Evolutionary conservation across 1,284 basidiomycete species (phyloP).

Genomic region (Trichosporon inkin): DNA sequence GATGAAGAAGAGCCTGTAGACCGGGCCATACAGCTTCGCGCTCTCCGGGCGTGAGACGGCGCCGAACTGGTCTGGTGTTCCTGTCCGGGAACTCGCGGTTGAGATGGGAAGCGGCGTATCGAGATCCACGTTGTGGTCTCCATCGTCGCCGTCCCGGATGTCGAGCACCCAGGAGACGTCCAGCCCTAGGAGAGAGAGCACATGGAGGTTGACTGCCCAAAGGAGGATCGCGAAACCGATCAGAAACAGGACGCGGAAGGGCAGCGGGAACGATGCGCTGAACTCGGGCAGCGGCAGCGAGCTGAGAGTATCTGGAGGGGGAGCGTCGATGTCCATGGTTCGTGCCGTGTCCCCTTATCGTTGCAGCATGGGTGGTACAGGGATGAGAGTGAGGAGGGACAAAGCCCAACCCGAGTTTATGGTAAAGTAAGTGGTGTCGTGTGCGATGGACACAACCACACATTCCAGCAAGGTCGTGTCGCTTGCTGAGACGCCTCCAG

Average conservation of each 20-base stretch:
- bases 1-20: constrained; percentile 64
- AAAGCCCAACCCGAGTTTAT: neutral
- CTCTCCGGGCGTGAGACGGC: neutral
- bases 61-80: neutral
- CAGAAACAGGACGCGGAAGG: constrained; percentile 72
- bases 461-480: no score
- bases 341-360: neutral
- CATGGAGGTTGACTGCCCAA: constrained; percentile 84
- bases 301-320: constrained; percentile 23
- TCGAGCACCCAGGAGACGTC: constrained; percentile 65
- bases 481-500: no score
- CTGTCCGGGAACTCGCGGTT: neutral
- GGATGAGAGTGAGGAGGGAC: neutral
- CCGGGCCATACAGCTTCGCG: constrained; percentile 55
- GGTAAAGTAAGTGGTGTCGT: neutral
- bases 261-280: constrained; percentile 66
- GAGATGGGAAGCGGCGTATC: constrained; percentile 12
- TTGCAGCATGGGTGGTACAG: neutral
- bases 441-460: neutral
- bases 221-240: constrained; percentile 66
- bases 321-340: constrained; percentile 49
- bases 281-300: constrained; percentile 51
- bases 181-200: constrained; percentile 66
- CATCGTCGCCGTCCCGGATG: constrained; percentile 33
- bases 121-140: neutral